Conservation (phyloP, 2,329 filamentous ascomycete species). For the Thielaviopsis punctulata region DNA sequence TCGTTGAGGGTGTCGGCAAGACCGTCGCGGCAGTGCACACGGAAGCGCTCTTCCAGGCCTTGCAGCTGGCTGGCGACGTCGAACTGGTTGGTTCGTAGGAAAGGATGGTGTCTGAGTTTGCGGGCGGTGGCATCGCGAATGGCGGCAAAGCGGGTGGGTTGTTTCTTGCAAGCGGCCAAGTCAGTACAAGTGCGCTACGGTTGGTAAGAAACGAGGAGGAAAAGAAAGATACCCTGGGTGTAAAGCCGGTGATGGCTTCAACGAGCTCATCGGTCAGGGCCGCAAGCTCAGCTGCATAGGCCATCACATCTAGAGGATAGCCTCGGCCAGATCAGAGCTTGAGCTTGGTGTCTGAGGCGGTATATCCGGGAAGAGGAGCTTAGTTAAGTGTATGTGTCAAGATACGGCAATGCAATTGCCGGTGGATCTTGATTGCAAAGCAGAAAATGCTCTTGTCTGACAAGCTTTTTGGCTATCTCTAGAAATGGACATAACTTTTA, state of each 20-base stretch:
- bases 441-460: no score
- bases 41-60: conserved; percentile 74
- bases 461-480: no score
- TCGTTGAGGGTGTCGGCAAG: conserved; percentile 53
- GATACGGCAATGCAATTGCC: no score
- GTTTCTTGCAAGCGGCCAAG: conserved; percentile 5
- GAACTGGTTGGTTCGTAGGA: conserved; percentile 58
- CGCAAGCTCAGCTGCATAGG: conserved; percentile 47
- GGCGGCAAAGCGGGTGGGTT: conserved; percentile 20
- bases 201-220: not conserved
- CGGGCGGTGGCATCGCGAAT: conserved; percentile 10
- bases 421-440: no score
- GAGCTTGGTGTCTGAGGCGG: no score
- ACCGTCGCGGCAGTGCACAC: conserved; percentile 60
- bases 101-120: conserved; percentile 35
- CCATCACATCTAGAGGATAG: conserved; percentile 35
- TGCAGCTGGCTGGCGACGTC: conserved; percentile 47
- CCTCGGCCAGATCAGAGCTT: not conserved
- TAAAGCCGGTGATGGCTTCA: conserved; percentile 39
- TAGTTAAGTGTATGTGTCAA: no score
- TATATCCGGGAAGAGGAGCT: no score
- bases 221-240: conserved; percentile 27
- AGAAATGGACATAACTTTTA: no score
- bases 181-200: not conserved
- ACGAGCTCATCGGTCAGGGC: conserved; percentile 56